Conservation (phyloP, 2,329 filamentous ascomycete genomes). For the Neocucurbitaria cava region DNA sequence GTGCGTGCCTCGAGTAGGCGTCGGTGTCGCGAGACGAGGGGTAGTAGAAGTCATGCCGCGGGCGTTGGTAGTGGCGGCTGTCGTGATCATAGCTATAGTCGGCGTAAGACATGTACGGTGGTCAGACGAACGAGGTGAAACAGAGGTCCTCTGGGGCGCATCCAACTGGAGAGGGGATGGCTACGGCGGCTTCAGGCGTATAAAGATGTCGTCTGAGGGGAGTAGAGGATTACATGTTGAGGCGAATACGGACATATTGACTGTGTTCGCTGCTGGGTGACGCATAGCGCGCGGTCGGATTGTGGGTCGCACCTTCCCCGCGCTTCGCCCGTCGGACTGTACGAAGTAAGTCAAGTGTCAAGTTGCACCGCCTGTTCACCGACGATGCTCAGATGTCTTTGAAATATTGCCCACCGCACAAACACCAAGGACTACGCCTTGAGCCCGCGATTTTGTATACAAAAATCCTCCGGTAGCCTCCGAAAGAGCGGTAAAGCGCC, state of each 20-base stretch:
- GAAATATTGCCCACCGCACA: neutral
- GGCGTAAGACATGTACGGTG: conserved; percentile 28
- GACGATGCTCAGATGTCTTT: neutral
- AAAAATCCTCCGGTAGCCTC: neutral
- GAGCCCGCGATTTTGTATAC: neutral
- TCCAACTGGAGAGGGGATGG: neutral
- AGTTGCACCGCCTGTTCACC: conserved; percentile 14
- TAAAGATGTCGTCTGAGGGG: conserved; percentile 5
- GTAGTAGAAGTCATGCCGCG: conserved; percentile 36
- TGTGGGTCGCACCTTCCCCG: conserved; percentile 8
- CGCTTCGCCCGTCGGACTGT: neutral
- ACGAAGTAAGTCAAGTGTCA: neutral
- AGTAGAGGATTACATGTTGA: conserved; percentile 9
- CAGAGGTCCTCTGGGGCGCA: conserved; percentile 7
- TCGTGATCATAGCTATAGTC: conserved; percentile 36
- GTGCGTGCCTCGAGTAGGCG: conserved; percentile 25
- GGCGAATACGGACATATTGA: conserved; percentile 14
- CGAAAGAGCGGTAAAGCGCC: conserved; percentile 15
- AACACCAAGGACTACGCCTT: neutral
- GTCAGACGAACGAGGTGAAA: conserved; percentile 11
- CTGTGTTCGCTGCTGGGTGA: conserved; percentile 14
- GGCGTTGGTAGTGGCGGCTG: conserved; percentile 24
- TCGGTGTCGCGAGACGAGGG: conserved; percentile 31
- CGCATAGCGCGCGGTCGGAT: conserved; percentile 13
- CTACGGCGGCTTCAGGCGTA: conserved; percentile 8